These are phyloP conservation scores for Pyrenophora graminea DNA, from an alignment of 2,329 filamentous ascomycete genomes.

Conservation along the genomic window DNA sequence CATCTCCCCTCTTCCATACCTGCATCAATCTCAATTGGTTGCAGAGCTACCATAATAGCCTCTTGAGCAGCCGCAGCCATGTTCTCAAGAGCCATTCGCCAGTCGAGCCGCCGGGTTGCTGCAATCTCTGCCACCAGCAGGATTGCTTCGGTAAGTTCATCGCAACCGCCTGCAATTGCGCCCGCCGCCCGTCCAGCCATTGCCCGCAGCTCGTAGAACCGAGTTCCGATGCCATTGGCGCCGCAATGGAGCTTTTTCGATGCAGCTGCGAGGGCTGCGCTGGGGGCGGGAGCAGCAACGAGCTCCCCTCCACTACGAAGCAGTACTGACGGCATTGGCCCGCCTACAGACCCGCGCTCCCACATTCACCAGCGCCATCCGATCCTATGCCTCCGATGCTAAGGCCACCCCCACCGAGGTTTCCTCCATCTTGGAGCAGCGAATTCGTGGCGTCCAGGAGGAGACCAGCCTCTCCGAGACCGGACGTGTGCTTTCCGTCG, in stretches of 20 bases:
- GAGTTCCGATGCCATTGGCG: constrained; percentile 40
- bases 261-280: constrained; percentile 47
- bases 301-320: constrained; percentile 41
- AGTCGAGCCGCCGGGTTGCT: constrained; percentile 93
- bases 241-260: constrained; percentile 44
- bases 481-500: constrained; percentile 96
- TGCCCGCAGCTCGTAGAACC: constrained; percentile 41
- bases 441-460: constrained; percentile 97
- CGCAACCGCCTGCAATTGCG: constrained; percentile 48
- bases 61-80: constrained; percentile 63
- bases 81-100: constrained; percentile 98
- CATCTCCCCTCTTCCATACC: constrained; percentile 47
- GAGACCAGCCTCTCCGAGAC: constrained; percentile 97
- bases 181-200: constrained; percentile 45
- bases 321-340: constrained; percentile 56
- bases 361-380: constrained; percentile 73
- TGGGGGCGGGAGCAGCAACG: constrained; percentile 27
- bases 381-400: constrained; percentile 88
- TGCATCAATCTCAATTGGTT: constrained; percentile 52
- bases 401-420: constrained; percentile 98
- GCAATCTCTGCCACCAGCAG: constrained; percentile 90
- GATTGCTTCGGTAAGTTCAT: constrained; percentile 88
- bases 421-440: constrained; percentile 98
- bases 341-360: constrained; percentile 78
- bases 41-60: constrained; percentile 48